phyloP scores from a whole-genome alignment of 2,329 filamentous ascomycete species.

The Fusarium drepaniforme region DNA sequence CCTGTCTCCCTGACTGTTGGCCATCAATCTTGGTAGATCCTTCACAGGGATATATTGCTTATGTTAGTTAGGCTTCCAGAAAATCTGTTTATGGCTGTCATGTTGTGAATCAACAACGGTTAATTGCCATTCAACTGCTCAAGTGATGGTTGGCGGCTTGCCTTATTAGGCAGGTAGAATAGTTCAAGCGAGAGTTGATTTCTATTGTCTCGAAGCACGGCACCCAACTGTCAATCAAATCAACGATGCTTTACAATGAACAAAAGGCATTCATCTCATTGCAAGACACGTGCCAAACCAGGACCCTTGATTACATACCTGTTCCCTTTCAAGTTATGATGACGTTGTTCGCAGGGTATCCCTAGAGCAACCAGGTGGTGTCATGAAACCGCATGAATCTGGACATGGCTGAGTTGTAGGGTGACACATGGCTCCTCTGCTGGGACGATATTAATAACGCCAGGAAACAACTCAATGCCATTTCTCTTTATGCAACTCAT shows the following conservation, averaged over 20 bases:
- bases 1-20: slow-evolving; percentile 10
- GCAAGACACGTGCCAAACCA: not conserved
- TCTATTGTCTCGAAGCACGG: not conserved
- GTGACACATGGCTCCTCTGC: not conserved
- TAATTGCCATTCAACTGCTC: not conserved
- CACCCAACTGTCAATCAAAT: not conserved
- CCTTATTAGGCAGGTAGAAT: not conserved
- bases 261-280: not conserved
- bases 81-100: not conserved
- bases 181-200: not conserved
- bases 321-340: not conserved
- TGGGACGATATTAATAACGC: slow-evolving; percentile 9
- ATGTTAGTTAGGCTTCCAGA: not conserved
- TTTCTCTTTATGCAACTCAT: slow-evolving; percentile 9
- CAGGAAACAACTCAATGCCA: slow-evolving; percentile 5
- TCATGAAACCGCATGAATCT: slow-evolving; percentile 6
- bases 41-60: slow-evolving; percentile 19
- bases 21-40: slow-evolving; percentile 10
- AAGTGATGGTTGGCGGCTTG: not conserved
- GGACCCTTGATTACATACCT: not conserved
- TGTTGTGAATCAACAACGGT: not conserved
- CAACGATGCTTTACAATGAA: not conserved
- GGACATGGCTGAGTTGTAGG: not conserved
- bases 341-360: not conserved
- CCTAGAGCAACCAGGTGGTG: not conserved